Base-by-base conservation (phyloP, 306 rosid species). In the Canavalia ensiformis region DNA sequence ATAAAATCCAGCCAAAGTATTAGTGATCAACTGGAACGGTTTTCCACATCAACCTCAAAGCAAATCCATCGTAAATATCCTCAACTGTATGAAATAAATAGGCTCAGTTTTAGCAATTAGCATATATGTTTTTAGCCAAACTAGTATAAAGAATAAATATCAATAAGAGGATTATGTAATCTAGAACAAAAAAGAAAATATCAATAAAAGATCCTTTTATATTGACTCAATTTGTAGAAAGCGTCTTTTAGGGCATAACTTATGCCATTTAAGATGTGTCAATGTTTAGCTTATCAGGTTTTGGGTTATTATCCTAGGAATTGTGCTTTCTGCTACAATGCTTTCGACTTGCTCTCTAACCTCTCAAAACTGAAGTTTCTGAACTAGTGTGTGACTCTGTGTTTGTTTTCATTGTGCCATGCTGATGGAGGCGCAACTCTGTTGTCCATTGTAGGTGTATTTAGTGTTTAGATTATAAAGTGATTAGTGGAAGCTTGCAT, bases 261-360 rank as follows among this genome's bases (percentile, higher is more conserved):
- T 41, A 41, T 39, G 34, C 9, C 41, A 11, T 47, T 69, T 39
- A 33, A 31, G 31, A 31, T 47, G 57, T 69, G 31, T 18, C 6
- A 44, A 50, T 47, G 3, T 13, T 71, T 71, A 13, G 49, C 7
- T 71, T 62, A 3, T 13, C 34, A 50, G 63, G 13, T 50, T 8
- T 7, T 70, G 33, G 33, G 18, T 71, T 50, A 35, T 50, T 37
- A 28, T 62, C 39, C 65, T 10, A 52, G 55, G 74, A 77, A 64
- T 51, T 39, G 31, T 35, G 72, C 28, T 65, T 29, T 51, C 55
- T 8, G 0, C 30, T 41, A 6, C 41, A 39, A 55, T 37, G 63
- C 52, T 37, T 33, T 35, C 18, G 37, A 28, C 31, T 25, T 5
- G 25, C 13, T 50, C 47, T 11, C 55, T 37, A 25, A 37, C 37